Conservation (phyloP, 768 basidiomycete species). For the Agaricus blazei region DNA sequence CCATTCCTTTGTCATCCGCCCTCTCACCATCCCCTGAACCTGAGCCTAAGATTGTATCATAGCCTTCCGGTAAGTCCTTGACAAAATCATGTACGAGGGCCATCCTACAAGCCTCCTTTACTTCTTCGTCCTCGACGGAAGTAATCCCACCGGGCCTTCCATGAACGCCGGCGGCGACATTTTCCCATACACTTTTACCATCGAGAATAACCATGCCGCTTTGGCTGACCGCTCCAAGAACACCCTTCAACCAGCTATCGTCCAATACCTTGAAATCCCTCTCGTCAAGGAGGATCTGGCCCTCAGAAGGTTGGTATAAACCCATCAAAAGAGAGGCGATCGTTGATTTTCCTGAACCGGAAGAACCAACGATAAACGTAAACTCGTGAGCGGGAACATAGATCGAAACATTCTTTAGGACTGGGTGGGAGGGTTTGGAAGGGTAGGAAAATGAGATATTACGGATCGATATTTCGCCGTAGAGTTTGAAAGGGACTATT, state of each 20-base stretch:
- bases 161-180: constrained; percentile 65
- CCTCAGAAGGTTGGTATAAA: constrained; percentile 69
- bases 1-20: too few species aligned
- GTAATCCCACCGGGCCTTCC: constrained; percentile 32
- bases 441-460: constrained; percentile 84
- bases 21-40: constrained; percentile 30
- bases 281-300: constrained; percentile 69
- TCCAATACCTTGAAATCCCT: constrained; percentile 76
- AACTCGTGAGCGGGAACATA: constrained; percentile 70
- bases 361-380: constrained; percentile 88
- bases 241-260: constrained; percentile 54
- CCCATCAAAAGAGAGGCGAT: constrained; percentile 78
- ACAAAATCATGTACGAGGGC: constrained; percentile 90
- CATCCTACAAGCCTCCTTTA: constrained; percentile 76
- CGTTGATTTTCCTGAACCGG: constrained; percentile 92
- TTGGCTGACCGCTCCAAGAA: constrained; percentile 78
- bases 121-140: constrained; percentile 59
- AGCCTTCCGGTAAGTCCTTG: constrained; percentile 76
- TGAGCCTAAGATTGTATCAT: constrained; percentile 67
- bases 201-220: constrained; percentile 58
- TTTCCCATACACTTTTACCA: constrained; percentile 77
- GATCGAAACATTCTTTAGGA: constrained; percentile 65
- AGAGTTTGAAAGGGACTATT: constrained; percentile 59
- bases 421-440: constrained; percentile 58
- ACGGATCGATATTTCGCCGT: constrained; percentile 72